Base-by-base conservation (phyloP, 495 filamentous ascomycete genomes). In the Bacidia rubella region DNA sequence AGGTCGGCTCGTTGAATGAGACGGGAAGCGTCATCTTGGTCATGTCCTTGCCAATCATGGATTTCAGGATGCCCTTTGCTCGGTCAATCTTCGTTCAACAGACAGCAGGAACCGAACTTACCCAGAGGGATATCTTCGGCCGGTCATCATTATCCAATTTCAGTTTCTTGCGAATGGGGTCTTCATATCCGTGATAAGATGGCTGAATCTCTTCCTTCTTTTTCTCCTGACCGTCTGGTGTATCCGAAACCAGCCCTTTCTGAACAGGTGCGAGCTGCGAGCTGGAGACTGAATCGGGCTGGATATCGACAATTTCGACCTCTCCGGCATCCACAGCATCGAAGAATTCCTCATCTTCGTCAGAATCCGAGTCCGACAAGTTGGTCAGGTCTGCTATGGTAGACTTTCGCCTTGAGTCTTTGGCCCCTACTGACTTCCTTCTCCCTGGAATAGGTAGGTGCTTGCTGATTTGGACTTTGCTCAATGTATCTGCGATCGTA, bases 11-110 rank as follows among this genome's bases (percentile, higher is more conserved):
- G 65, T 98, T 98, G 72, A 98, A 98, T 11, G 92, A 95, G 3
- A 98, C 92, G 0, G 92, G 92, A 3, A 98, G 74, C 2, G 92
- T 98, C 92, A 98, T 97, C 70, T 89, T 96, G 19, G 92, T 98
- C 92, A 98, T 97, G 64, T 98, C 92, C 65, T 97, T 98, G 52
- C 92, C 92, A 61, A 98, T 95, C 92, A 98, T 98, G 39, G 92
- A 98, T 72, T 97, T 97, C 46, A 98, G 68, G 56, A 98, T 95
- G 53, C 84, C 82, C 90, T 97, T 55, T 44, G 12, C 5, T 5
- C 9, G 5, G 41, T 44, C 20, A 44, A 22, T 17, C 5, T 44
- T 22, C 49, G n/a, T 11, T 50, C 20, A 17, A 38, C 26, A 54
- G 72, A 54, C 69, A 68, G 23, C 53, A 21, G 17, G 41, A n/a